Evolutionary conservation across 352 stramenopile genomes (phyloP).

Genomic region (Phytopythium mirpurense): DNA sequence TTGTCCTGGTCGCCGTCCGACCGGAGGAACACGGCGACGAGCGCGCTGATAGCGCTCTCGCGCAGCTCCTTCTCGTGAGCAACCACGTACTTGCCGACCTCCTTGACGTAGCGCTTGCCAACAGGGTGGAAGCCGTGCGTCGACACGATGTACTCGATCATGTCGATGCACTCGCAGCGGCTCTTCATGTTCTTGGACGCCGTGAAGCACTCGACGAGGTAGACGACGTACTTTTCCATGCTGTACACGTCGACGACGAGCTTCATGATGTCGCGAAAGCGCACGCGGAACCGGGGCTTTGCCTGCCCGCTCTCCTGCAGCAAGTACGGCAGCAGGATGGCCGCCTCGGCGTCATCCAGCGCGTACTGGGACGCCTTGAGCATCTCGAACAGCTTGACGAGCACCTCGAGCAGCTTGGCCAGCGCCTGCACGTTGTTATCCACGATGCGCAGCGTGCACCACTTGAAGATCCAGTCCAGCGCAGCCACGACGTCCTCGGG

Average conservation of each 20-base stretch:
- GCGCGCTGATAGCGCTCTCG: conserved; percentile 62
- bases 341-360: conserved; percentile 78
- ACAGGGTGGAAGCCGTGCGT: conserved; percentile 53
- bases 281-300: conserved; percentile 76
- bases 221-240: conserved; percentile 68
- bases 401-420: conserved; percentile 73
- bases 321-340: conserved; percentile 77
- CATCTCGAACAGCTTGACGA: conserved; percentile 80
- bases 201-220: conserved; percentile 79
- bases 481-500: conserved; percentile 58
- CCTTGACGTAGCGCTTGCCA: conserved; percentile 71
- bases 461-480: conserved; percentile 82
- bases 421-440: conserved; percentile 88
- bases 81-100: conserved; percentile 73
- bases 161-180: conserved; percentile 77
- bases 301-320: conserved; percentile 82
- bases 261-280: conserved; percentile 84
- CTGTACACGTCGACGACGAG: conserved; percentile 76
- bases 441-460: conserved; percentile 77
- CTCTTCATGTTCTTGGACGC: conserved; percentile 86
- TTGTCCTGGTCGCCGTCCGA: conserved; percentile 68
- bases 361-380: conserved; percentile 59
- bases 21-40: conserved; percentile 67
- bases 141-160: conserved; percentile 74
- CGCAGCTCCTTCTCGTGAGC: conserved; percentile 82